These are phyloP conservation scores for Porpolomopsis calyptriformis DNA, from an alignment of 768 basidiomycete genomes.

Conservation along the genomic window DNA sequence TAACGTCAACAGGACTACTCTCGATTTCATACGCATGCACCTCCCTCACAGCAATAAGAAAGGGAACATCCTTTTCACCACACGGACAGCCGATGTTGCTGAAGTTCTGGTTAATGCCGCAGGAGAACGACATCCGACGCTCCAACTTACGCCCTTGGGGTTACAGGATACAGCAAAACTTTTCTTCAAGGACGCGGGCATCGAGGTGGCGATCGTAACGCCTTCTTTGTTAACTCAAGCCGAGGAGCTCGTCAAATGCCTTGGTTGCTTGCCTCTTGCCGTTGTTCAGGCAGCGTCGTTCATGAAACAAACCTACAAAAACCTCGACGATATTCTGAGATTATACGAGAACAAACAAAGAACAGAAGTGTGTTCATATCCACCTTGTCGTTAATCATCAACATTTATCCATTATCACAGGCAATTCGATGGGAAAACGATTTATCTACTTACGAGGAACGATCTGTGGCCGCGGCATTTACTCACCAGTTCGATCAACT, in stretches of 20 bases:
- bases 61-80: background rate
- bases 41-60: background rate
- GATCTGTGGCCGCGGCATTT: background rate
- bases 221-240: background rate
- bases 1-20: background rate
- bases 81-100: background rate
- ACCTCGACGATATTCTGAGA: background rate
- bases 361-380: background rate
- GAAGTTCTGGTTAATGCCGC: background rate
- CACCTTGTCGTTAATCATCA: background rate
- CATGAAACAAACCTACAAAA: background rate
- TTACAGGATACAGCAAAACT: background rate
- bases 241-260: background rate
- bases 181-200: background rate
- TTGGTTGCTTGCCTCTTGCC: background rate
- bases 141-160: background rate
- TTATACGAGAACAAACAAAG: background rate
- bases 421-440: background rate
- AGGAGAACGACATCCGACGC: background rate
- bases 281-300: constrained; percentile 1
- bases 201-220: too few species aligned
- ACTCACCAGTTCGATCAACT: background rate
- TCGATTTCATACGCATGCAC: background rate
- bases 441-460: background rate
- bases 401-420: background rate